phyloP scores from a whole-genome alignment of 352 stramenopile species.

The Globisporangium paddicum region DNA sequence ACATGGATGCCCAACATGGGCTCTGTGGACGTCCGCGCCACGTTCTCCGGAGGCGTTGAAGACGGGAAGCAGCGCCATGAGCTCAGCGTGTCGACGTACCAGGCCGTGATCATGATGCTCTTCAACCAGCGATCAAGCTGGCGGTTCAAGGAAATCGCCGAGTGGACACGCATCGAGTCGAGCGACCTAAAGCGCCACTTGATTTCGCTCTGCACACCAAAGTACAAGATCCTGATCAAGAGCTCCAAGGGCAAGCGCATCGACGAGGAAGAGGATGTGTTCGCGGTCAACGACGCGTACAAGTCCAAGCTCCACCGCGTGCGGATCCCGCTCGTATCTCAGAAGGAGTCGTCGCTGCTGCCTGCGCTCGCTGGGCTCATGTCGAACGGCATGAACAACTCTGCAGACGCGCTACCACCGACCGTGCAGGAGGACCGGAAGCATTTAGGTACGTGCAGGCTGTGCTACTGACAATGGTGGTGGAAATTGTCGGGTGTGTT shows the following conservation, averaged over 20 bases:
- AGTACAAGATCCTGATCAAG: constrained; percentile 97
- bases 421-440: constrained; percentile 95
- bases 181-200: constrained; percentile 92
- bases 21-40: constrained; percentile 89
- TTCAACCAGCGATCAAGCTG: constrained; percentile 92
- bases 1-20: constrained; percentile 95
- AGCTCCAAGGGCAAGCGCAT: constrained; percentile 97
- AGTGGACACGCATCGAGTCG: constrained; percentile 86
- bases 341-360: constrained; percentile 71
- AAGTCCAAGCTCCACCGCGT: constrained; percentile 91
- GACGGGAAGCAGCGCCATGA: constrained; percentile 85
- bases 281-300: constrained; percentile 94
- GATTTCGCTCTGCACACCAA: constrained; percentile 97
- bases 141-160: constrained; percentile 87
- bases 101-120: constrained; percentile 97
- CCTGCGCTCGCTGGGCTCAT: constrained; percentile 24
- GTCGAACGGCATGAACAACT: constrained; percentile 29
- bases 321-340: constrained; percentile 79
- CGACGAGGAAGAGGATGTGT: constrained; percentile 91
- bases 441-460: constrained; percentile 64
- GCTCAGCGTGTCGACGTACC: constrained; percentile 96
- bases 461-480: neutral
- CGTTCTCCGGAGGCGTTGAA: constrained; percentile 70
- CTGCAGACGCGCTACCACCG: constrained; percentile 74
- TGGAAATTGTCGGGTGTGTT: neutral